Evolutionary conservation across 2,329 filamentous ascomycete species (phyloP).

Genomic region (Alternaria burnsii): DNA sequence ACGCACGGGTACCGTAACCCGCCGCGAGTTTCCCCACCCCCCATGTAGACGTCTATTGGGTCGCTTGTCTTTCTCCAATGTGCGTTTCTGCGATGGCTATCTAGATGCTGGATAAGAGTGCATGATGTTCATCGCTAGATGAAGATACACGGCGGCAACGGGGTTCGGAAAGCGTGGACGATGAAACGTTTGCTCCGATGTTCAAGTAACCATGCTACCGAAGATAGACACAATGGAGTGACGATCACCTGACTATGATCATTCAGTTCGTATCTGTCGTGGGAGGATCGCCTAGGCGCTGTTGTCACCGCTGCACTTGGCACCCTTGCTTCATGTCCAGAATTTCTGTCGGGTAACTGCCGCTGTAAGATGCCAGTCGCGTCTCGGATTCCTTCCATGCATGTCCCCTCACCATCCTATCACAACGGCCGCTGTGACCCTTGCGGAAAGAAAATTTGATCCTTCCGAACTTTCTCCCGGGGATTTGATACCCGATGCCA

Average conservation of each 20-base stretch:
- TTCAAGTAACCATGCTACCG: neutral
- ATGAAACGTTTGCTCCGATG: neutral
- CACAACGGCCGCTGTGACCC: neutral
- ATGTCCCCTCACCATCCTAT: neutral
- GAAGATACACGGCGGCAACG: neutral
- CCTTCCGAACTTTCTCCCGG: neutral
- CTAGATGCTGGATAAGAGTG: neutral
- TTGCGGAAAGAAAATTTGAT: neutral
- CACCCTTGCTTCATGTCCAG: neutral
- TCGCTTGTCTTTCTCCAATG: neutral
- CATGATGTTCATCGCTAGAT: neutral
- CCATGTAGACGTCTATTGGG: neutral
- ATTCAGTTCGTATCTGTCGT: neutral
- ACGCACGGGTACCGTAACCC: neutral
- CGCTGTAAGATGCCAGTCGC: neutral
- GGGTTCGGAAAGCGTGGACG: neutral
- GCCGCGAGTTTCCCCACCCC: no score
- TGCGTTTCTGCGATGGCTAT: neutral
- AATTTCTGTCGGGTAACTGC: neutral
- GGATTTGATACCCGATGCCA: neutral
- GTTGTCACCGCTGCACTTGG: neutral
- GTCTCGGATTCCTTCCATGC: accelerated
- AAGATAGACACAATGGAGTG: neutral
- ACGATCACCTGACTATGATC: neutral
- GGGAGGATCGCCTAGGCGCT: neutral